phyloP scores from a whole-genome alignment of 1,139 yeast species.

The Saccharomycopsis hybrid region DNA sequence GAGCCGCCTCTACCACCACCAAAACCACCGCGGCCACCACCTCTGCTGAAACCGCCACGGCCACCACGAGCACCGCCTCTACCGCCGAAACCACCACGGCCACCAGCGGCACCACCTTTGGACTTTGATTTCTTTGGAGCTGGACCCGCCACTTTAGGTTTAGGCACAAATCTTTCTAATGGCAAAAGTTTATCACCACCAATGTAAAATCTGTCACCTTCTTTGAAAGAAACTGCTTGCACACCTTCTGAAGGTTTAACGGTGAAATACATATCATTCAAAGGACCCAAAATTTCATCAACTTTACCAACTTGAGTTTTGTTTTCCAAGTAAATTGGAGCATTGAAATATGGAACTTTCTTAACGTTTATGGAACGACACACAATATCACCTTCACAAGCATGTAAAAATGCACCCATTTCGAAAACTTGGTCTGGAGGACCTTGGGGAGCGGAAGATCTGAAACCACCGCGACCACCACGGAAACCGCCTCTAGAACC shows the following conservation, averaged over 20 bases:
- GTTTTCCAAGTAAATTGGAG: conserved; percentile 95
- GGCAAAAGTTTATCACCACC: conserved; percentile 95
- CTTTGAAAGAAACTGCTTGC: conserved; percentile 85
- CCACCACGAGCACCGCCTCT: conserved; percentile 48
- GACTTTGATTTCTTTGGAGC: conserved; percentile 67
- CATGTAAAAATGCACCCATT: conserved; percentile 88
- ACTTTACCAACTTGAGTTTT: conserved; percentile 95
- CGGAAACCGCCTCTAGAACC: conserved; percentile 52
- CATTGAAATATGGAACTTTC: conserved; percentile 90
- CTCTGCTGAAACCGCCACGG: conserved; percentile 45
- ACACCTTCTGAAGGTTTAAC: conserved; percentile 95
- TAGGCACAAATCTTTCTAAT: conserved; percentile 90
- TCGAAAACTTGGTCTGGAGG: conserved; percentile 94
- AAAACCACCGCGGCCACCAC: conserved; percentile 45
- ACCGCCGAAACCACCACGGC: conserved; percentile 42
- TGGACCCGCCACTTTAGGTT: conserved; percentile 77
- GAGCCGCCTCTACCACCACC: conserved; percentile 32
- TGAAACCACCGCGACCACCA: conserved; percentile 37
- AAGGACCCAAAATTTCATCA: conserved; percentile 95
- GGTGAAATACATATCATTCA: conserved; percentile 95
- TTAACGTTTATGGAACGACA: conserved; percentile 92
- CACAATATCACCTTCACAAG: conserved; percentile 96
- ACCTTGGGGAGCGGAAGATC: conserved; percentile 56
- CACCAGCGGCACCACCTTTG: conserved; percentile 44
- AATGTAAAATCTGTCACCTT: conserved; percentile 93